Percentiles rank a stretch among this genome's conserved stretches.
Conservation (phyloP, 2,329 filamentous ascomycete species). For the Botrytis tulipae region DNA sequence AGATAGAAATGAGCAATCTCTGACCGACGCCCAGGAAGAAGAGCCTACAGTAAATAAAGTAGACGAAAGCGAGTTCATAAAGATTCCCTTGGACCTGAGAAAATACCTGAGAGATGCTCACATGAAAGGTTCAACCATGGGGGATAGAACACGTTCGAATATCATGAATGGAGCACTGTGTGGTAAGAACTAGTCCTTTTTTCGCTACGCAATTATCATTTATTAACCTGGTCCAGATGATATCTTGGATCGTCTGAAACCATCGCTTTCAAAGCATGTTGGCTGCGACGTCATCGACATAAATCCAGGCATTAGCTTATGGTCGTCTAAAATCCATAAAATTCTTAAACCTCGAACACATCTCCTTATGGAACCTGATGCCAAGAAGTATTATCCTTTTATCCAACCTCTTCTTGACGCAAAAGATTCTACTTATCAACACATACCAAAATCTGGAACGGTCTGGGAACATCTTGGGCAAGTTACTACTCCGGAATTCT, state of each 20-base stretch:
- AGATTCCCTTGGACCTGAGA: background rate
- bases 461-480: slow-evolving; percentile 57
- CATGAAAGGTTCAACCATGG: background rate
- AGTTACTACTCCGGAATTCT: slow-evolving; percentile 49
- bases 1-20: background rate
- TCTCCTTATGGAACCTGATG: slow-evolving; percentile 74
- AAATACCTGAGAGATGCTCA: background rate
- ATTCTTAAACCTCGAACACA: slow-evolving; percentile 76
- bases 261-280: slow-evolving; percentile 64
- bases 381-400: slow-evolving; percentile 55
- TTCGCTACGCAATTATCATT: background rate
- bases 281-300: slow-evolving; percentile 87
- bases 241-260: slow-evolving; percentile 62
- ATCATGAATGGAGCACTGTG: slow-evolving; percentile 53
- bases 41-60: background rate
- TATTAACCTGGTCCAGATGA: slow-evolving; percentile 30
- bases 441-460: slow-evolving; percentile 58
- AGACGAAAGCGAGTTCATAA: background rate
- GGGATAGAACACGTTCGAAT: slow-evolving; percentile 46
- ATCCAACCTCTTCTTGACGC: slow-evolving; percentile 57
- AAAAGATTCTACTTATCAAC: slow-evolving; percentile 46
- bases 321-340: slow-evolving; percentile 74
- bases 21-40: background rate
- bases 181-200: slow-evolving; percentile 27
- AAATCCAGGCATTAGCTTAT: slow-evolving; percentile 76